Conservation (phyloP, 306 rosid genomes). For the Canavalia gladiata region DNA sequence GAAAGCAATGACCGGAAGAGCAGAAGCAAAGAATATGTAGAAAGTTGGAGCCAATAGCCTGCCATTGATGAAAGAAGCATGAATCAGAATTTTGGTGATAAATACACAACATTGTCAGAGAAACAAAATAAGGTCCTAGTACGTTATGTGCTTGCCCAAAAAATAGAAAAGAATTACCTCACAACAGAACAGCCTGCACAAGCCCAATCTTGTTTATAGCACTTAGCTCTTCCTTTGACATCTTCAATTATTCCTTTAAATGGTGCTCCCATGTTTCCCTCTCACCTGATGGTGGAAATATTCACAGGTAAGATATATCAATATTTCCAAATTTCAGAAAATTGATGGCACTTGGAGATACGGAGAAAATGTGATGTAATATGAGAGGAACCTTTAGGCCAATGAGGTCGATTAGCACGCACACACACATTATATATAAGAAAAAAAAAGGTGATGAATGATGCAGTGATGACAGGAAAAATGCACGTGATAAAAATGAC, state of each 20-base stretch:
- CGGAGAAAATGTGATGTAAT: conserved; percentile 20
- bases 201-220: conserved; percentile 84
- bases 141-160: neutral
- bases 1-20: conserved; percentile 91
- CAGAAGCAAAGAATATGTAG: conserved; percentile 93
- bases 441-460: conserved; percentile 2
- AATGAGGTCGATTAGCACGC: conserved; percentile 14
- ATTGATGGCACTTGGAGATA: conserved; percentile 32
- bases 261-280: conserved; percentile 57
- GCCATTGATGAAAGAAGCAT: conserved; percentile 32
- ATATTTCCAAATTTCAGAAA: neutral
- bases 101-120: neutral
- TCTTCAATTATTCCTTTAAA: conserved; percentile 73
- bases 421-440: neutral
- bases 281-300: conserved; percentile 48
- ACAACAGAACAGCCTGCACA: conserved; percentile 64
- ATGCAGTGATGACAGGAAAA: neutral
- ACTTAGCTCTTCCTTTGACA: conserved; percentile 76
- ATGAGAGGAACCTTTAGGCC: neutral
- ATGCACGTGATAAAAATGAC: conserved; percentile 44
- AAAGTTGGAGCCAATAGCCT: conserved; percentile 90
- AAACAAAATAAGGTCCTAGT: neutral
- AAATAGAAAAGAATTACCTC: conserved; percentile 53
- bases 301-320: conserved; percentile 30
- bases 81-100: conserved; percentile 20